Conservation (phyloP, 371 early-diverging fungal genomes). For the Actinomortierella wolfii region DNA sequence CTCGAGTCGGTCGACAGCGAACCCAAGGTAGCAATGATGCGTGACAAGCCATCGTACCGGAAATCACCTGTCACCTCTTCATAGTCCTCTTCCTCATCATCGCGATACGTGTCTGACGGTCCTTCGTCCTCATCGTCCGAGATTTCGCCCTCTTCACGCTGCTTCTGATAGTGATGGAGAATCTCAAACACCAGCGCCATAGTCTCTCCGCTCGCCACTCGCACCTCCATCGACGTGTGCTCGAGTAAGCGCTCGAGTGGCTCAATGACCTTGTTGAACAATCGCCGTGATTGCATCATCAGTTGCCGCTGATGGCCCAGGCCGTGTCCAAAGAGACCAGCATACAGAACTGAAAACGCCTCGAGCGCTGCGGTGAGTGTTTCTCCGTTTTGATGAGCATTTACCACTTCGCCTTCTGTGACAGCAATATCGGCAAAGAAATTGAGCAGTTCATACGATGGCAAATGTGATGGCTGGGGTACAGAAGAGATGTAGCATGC, state of each 20-base stretch:
- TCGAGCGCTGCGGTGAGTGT: constrained; percentile 52
- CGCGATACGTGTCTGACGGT: constrained; percentile 9
- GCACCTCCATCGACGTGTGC: constrained; percentile 66
- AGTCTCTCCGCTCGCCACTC: constrained; percentile 78
- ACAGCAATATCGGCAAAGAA: constrained; percentile 43
- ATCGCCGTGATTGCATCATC: constrained; percentile 34
- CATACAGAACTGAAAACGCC: constrained; percentile 57
- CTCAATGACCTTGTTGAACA: constrained; percentile 25
- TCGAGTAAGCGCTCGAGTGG: constrained; percentile 51
- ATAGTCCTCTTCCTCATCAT: constrained; percentile 47
- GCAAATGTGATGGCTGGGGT: constrained; percentile 57
- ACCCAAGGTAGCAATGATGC: constrained; percentile 58
- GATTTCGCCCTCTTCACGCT: constrained; percentile 33
- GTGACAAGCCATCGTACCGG: constrained; percentile 62
- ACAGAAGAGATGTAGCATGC: constrained; percentile 62
- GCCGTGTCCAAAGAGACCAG: constrained; percentile 50
- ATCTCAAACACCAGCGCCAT: constrained; percentile 75
- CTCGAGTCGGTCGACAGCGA: constrained; percentile 63
- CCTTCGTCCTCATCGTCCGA: constrained; percentile 40
- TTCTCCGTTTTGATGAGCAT: constrained; percentile 33
- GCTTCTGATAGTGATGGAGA: constrained; percentile 29
- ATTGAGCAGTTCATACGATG: constrained; percentile 51
- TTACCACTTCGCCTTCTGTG: constrained; percentile 31
- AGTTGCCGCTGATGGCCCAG: constrained; percentile 47
- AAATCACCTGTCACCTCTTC: constrained; percentile 44